These are phyloP conservation scores for Immersiella caudata DNA, from an alignment of 495 filamentous ascomycete genomes.

Conservation along the genomic window DNA sequence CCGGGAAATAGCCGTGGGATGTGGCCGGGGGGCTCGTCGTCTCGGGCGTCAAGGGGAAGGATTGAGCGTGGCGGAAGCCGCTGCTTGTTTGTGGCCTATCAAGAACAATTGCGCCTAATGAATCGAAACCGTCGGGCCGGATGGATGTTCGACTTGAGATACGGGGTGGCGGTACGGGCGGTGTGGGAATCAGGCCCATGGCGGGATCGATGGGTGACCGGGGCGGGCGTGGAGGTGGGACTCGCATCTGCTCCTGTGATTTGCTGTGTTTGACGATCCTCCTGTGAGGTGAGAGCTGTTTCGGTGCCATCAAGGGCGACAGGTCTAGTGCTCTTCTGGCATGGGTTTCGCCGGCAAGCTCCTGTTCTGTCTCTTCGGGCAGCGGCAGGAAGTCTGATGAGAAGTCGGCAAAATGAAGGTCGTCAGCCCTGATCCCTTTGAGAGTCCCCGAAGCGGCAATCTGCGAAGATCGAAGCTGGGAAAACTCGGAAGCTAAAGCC, in stretches of 20 bases:
- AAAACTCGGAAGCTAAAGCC: constrained; percentile 68
- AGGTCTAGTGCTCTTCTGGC: constrained; percentile 20
- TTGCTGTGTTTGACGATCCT: constrained; percentile 41
- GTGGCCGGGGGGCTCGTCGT: constrained; percentile 32
- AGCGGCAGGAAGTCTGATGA: constrained; percentile 55
- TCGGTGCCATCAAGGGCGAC: constrained; percentile 30
- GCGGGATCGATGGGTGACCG: constrained; percentile 47
- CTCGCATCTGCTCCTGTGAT: constrained; percentile 53
- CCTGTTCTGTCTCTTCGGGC: constrained; percentile 34
- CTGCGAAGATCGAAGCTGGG: constrained; percentile 68
- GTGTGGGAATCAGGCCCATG: constrained; percentile 23
- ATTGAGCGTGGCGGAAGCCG: constrained; percentile 46
- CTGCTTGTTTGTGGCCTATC: constrained; percentile 46
- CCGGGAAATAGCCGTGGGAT: constrained; percentile 33
- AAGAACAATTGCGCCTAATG: constrained; percentile 41
- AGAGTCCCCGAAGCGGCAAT: constrained; percentile 57
- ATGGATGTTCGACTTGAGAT: constrained; percentile 53
- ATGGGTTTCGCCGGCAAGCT: constrained; percentile 11
- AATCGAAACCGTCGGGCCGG: constrained; percentile 47
- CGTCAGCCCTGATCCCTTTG: constrained; percentile 64
- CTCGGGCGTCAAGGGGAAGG: constrained; percentile 34
- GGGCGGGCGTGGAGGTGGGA: constrained; percentile 52
- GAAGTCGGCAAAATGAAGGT: constrained; percentile 66
- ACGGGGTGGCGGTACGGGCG: constrained; percentile 46
- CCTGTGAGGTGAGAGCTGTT: constrained; percentile 33